Percentiles rank a stretch among this genome's conserved stretches.
Evolutionary conservation across 441 rosid species (phyloP).

Genomic region (Viola pubescens): DNA sequence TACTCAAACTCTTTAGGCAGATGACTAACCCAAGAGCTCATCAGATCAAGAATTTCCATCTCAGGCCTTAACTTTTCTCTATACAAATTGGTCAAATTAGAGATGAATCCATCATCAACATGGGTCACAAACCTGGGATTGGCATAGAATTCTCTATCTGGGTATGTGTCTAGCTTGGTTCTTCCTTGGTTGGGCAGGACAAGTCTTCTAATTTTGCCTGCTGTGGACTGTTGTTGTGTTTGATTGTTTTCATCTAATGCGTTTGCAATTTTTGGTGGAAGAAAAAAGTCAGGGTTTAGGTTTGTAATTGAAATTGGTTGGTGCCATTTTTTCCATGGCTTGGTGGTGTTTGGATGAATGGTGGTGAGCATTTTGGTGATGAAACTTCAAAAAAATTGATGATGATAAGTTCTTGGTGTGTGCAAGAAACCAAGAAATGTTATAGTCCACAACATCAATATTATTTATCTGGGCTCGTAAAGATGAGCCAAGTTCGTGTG

Average conservation of each 20-base stretch:
- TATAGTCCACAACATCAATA: too few species aligned
- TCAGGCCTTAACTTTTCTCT: constrained; percentile 53
- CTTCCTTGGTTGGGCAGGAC: constrained; percentile 65
- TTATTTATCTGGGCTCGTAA: too few species aligned
- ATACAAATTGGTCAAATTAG: constrained; percentile 56
- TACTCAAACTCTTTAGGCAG: constrained; percentile 54
- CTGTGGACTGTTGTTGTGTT: constrained; percentile 27
- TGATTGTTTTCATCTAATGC: constrained; percentile 26
- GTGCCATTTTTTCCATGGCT: constrained; percentile 22
- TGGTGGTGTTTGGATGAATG: constrained; percentile 12
- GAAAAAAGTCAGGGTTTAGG: constrained; percentile 2
- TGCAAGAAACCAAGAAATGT: background rate
- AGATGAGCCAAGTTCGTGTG: too few species aligned
- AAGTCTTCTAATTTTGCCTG: constrained; percentile 61
- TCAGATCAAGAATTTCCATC: constrained; percentile 61
- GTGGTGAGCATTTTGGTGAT: constrained; percentile 14
- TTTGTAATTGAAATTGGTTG: constrained; percentile 6
- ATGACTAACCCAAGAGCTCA: constrained; percentile 96
- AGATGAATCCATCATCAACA: constrained; percentile 68
- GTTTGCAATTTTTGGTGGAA: constrained; percentile 18
- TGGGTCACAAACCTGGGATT: constrained; percentile 79
- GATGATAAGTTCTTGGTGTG: background rate
- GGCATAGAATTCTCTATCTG: constrained; percentile 71
- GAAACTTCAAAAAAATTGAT: background rate
- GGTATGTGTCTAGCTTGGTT: constrained; percentile 44